phyloP scores from a whole-genome alignment of 148 eudicot genomes.

The Polygonum maritimum region DNA sequence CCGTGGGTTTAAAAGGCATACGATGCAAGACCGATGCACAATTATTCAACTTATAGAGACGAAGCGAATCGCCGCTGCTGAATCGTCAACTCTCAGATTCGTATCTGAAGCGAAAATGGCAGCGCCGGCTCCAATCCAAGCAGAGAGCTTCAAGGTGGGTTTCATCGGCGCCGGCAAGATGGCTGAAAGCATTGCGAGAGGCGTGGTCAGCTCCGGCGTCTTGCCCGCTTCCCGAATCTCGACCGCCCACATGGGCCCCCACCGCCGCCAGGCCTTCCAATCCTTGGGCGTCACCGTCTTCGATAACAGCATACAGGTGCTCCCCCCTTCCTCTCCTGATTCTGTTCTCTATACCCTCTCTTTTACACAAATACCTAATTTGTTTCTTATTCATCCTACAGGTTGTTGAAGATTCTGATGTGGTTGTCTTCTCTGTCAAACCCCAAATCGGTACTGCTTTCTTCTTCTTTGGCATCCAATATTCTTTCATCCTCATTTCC shows the following conservation, averaged over 20 bases:
- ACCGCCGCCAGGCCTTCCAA: constrained; percentile 62
- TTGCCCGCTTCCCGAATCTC: constrained; percentile 64
- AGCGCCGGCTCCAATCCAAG: constrained; percentile 32
- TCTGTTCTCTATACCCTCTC: neutral
- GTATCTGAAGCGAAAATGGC: constrained; percentile 19
- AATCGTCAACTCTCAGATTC: neutral
- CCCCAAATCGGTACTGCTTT: constrained; percentile 6
- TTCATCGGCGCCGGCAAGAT: constrained; percentile 96
- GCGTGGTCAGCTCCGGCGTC: constrained; percentile 65
- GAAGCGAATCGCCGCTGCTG: neutral
- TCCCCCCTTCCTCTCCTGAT: neutral
- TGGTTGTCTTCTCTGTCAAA: constrained; percentile 6
- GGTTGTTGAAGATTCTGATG: constrained; percentile 7
- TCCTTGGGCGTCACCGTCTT: constrained; percentile 77
- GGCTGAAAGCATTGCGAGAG: constrained; percentile 96
- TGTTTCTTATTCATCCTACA: neutral
- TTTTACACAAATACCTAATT: no score
- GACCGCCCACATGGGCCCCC: constrained; percentile 59
- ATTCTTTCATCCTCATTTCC: neutral
- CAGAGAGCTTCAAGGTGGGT: constrained; percentile 66
- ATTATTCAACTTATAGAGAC: neutral
- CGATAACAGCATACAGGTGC: constrained; percentile 55
- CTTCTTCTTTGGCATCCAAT: neutral
- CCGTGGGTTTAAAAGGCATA: no score
- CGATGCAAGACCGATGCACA: no score